A percentile compares a stretch with the other conserved stretches of the same genome.
Conservation (phyloP, 2,329 filamentous ascomycete species). For the Ascomycota sp. region DNA sequence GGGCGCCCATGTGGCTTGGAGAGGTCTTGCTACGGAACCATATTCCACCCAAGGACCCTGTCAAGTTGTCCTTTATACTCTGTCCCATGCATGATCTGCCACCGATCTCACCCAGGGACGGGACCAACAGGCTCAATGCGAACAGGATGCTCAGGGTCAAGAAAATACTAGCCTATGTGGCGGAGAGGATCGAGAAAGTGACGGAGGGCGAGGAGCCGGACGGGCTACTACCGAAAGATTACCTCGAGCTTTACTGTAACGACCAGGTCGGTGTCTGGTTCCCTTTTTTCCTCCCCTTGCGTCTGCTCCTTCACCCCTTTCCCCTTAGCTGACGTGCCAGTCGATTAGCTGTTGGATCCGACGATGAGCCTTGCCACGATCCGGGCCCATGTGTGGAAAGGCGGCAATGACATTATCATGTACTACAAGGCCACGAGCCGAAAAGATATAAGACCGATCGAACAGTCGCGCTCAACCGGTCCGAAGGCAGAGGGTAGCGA, state of each 20-base stretch:
- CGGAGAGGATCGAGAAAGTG: slow-evolving; percentile 71
- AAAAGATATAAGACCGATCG: slow-evolving; percentile 29
- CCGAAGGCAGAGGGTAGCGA: slow-evolving; percentile 6
- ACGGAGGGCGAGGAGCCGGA: slow-evolving; percentile 36
- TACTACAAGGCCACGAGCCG: slow-evolving; percentile 86
- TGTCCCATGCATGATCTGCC: slow-evolving; percentile 61
- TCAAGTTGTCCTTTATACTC: slow-evolving; percentile 89
- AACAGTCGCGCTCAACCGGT: slow-evolving; percentile 4
- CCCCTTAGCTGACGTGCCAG: not conserved
- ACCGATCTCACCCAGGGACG: slow-evolving; percentile 51
- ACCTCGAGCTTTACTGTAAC: slow-evolving; percentile 87
- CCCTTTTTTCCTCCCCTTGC: not conserved
- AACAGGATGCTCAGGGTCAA: slow-evolving; percentile 91
- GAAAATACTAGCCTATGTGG: slow-evolving; percentile 84
- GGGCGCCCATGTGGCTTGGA: slow-evolving; percentile 78
- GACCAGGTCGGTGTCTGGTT: slow-evolving; percentile 46
- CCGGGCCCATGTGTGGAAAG: slow-evolving; percentile 82
- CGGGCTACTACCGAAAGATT: slow-evolving; percentile 64
- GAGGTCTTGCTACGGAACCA: slow-evolving; percentile 72
- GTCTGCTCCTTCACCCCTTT: no score
- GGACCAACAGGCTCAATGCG: slow-evolving; percentile 80
- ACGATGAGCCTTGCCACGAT: slow-evolving; percentile 90
- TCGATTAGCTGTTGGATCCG: slow-evolving; percentile 41
- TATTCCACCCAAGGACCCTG: slow-evolving; percentile 69
- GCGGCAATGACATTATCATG: slow-evolving; percentile 77